Conservation (phyloP, 345 rosid genomes). For the Heritiera littoralis region DNA sequence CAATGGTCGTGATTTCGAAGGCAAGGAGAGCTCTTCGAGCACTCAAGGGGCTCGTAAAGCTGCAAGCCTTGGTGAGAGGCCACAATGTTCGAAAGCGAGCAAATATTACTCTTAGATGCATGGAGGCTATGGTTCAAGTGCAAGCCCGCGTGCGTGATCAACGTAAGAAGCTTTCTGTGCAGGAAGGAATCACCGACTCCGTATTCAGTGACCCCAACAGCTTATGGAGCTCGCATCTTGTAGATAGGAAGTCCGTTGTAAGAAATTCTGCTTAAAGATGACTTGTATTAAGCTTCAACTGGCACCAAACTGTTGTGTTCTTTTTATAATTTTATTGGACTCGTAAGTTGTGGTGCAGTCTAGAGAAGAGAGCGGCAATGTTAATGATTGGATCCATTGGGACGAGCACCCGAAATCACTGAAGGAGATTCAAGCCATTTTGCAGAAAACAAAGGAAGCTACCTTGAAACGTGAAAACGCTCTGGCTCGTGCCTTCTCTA, state of each 20-base stretch:
- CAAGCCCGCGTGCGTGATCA: slow-evolving; percentile 70
- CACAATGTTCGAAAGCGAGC: slow-evolving; percentile 77
- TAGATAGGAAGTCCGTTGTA: slow-evolving; percentile 30
- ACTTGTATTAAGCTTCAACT: background rate
- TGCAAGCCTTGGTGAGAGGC: slow-evolving; percentile 94
- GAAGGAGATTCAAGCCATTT: slow-evolving; percentile 40
- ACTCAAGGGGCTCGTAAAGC: slow-evolving; percentile 73
- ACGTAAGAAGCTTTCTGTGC: slow-evolving; percentile 41
- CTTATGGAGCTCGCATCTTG: slow-evolving; percentile 25
- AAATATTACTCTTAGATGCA: slow-evolving; percentile 56
- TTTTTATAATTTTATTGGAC: background rate
- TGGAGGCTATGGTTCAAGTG: slow-evolving; percentile 71
- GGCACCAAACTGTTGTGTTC: background rate
- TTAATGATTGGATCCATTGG: slow-evolving; percentile 37
- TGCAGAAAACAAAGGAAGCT: slow-evolving; percentile 38
- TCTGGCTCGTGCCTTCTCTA: slow-evolving; percentile 59
- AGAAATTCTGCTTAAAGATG: slow-evolving; percentile 1
- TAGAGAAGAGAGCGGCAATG: slow-evolving; percentile 45
- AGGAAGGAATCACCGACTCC: slow-evolving; percentile 35
- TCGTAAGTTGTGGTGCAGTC: slow-evolving; percentile 29
- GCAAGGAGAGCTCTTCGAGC: slow-evolving; percentile 80
- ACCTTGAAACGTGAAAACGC: slow-evolving; percentile 44
- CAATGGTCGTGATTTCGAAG: slow-evolving; percentile 37
- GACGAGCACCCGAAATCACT: slow-evolving; percentile 30
- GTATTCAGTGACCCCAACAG: slow-evolving; percentile 35